A percentile compares a stretch with the other conserved stretches of the same genome.
Conservation (phyloP, 495 filamentous ascomycete genomes). For the Halenospora varia region DNA sequence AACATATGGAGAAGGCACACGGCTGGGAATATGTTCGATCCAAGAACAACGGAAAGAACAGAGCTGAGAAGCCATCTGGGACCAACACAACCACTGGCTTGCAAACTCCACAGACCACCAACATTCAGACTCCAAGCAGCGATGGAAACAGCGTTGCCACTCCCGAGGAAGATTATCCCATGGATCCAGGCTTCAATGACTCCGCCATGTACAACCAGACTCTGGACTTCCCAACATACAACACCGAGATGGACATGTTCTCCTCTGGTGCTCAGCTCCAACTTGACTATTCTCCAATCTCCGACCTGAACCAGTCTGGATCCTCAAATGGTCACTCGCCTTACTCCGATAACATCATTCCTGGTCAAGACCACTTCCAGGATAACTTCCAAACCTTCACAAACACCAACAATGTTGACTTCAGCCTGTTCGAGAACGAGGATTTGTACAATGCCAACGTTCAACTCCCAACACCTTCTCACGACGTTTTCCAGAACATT, state of each 20-base stretch:
- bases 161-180: constrained; percentile 15
- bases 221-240: constrained; percentile 23
- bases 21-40: constrained; percentile 84
- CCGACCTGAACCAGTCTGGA: constrained; percentile 11
- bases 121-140: constrained; percentile 24
- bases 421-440: constrained; percentile 50
- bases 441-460: constrained; percentile 53
- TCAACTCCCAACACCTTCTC: constrained; percentile 30
- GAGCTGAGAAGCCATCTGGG: constrained; percentile 15
- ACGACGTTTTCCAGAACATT: constrained; percentile 25
- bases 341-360: constrained; percentile 13
- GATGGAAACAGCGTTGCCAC: constrained; percentile 17
- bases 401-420: constrained; percentile 26
- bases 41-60: constrained; percentile 78
- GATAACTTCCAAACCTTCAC: constrained; percentile 13
- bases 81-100: constrained; percentile 12
- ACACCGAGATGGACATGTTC: constrained; percentile 18
- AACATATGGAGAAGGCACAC: constrained; percentile 99
- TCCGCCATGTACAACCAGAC: constrained; percentile 10
- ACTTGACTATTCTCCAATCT: constrained; percentile 23
- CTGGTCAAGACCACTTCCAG: constrained; percentile 19
- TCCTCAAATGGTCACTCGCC: constrained; percentile 20
- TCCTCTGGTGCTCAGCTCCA: constrained; percentile 12
- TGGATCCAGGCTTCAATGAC: constrained; percentile 2
- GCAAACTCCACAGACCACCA: constrained; percentile 22